phyloP scores from a whole-genome alignment of 2,329 filamentous ascomycete genomes.

The Xylaria multiplex region DNA sequence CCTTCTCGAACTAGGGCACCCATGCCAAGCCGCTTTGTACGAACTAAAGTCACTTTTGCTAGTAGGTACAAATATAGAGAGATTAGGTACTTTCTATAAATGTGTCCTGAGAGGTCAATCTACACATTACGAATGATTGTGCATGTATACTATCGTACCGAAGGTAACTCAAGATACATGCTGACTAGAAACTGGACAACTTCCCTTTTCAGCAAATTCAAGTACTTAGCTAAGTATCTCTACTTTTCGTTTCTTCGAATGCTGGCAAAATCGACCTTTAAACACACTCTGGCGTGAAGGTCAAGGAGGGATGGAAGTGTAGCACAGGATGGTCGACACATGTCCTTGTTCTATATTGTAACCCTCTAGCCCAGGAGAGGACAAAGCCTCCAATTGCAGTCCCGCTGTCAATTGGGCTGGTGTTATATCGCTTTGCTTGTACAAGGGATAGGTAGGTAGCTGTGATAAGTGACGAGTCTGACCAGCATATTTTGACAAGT shows the following conservation, averaged over 20 bases:
- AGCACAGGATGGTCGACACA: slow-evolving; percentile 24
- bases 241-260: slow-evolving; percentile 18
- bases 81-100: neutral
- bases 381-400: slow-evolving; percentile 14
- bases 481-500: neutral
- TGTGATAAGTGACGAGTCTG: neutral
- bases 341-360: slow-evolving; percentile 22
- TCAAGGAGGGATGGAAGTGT: slow-evolving; percentile 19
- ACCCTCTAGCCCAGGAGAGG: slow-evolving; percentile 23
- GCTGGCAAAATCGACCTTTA: slow-evolving; percentile 13
- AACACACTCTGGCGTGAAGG: slow-evolving; percentile 13
- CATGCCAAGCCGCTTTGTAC: slow-evolving; percentile 7
- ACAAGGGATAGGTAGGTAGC: slow-evolving; percentile 13
- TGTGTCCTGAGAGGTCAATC: no score
- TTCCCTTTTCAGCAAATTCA: neutral
- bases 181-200: neutral
- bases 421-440: slow-evolving; percentile 19
- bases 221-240: neutral
- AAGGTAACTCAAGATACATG: slow-evolving; percentile 2
- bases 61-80: neutral
- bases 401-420: neutral
- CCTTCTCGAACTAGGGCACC: slow-evolving; percentile 7
- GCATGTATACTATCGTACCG: neutral
- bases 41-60: neutral
- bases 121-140: no score